A percentile compares a stretch with the other conserved stretches of the same genome.
phyloP scores from a whole-genome alignment of 2,329 filamentous ascomycete species.

The Diplodia intermedia region DNA sequence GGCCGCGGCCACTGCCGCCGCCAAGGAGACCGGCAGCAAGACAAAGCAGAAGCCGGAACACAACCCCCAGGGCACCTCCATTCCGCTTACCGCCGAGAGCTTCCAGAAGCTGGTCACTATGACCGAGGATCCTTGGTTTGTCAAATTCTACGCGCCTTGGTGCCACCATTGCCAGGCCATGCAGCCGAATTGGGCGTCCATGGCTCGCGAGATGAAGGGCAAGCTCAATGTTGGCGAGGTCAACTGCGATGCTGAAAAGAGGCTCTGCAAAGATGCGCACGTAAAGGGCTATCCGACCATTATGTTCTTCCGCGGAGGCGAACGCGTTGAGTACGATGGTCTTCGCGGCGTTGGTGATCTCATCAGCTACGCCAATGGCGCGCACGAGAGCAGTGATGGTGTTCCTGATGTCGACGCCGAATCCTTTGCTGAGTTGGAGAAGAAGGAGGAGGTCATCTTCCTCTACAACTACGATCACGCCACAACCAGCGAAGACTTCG shows the following conservation, averaged over 20 bases:
- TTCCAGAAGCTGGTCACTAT: slow-evolving; percentile 87
- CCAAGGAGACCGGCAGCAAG: slow-evolving; percentile 52
- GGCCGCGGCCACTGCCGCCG: slow-evolving; percentile 40
- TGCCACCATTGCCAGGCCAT: slow-evolving; percentile 94
- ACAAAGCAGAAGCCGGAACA: slow-evolving; percentile 57
- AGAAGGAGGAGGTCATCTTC: slow-evolving; percentile 95
- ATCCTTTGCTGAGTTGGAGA: slow-evolving; percentile 80
- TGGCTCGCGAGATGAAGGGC: slow-evolving; percentile 90
- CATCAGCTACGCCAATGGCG: slow-evolving; percentile 83
- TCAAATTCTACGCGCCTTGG: slow-evolving; percentile 99
- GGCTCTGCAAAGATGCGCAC: slow-evolving; percentile 89
- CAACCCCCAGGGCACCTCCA: slow-evolving; percentile 78
- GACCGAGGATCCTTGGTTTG: slow-evolving; percentile 92
- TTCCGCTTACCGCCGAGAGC: slow-evolving; percentile 78
- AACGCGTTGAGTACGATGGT: slow-evolving; percentile 91
- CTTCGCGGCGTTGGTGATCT: slow-evolving; percentile 92
- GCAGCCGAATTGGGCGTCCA: slow-evolving; percentile 85
- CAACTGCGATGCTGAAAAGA: slow-evolving; percentile 85
- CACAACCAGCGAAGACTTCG: slow-evolving; percentile 90
- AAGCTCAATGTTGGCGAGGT: slow-evolving; percentile 93
- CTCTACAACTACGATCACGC: slow-evolving; percentile 98
- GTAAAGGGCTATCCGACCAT: slow-evolving; percentile 86
- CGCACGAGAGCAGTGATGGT: slow-evolving; percentile 76
- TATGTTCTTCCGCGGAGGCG: slow-evolving; percentile 88
- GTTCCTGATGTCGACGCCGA: slow-evolving; percentile 81